Percentiles rank a stretch among this genome's conserved stretches.
phyloP scores from a whole-genome alignment of 2,329 filamentous ascomycete species.

The Phialocephala sp. region DNA sequence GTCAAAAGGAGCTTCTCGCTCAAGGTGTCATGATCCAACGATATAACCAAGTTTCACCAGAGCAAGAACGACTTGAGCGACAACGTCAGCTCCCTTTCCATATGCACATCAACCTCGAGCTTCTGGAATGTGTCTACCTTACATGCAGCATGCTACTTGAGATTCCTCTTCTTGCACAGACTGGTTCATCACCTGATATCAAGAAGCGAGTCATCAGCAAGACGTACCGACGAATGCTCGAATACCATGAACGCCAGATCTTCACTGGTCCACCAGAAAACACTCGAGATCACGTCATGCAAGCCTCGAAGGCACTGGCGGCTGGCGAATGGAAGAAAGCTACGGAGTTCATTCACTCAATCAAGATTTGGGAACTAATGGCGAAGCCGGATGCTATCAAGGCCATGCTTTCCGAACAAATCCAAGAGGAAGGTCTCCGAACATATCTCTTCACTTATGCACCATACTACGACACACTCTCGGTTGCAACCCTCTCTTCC shows the following conservation, averaged over 20 bases:
- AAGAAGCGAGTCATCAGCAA: slow-evolving; percentile 99
- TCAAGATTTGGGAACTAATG: slow-evolving; percentile 99
- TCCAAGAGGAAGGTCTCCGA: slow-evolving; percentile 96
- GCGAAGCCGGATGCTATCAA: slow-evolving; percentile 93
- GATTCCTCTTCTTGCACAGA: slow-evolving; percentile 95
- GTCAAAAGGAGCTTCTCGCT: slow-evolving; percentile 96
- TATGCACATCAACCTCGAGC: slow-evolving; percentile 99
- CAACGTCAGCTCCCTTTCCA: slow-evolving; percentile 98
- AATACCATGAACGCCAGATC: slow-evolving; percentile 99
- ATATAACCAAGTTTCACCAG: slow-evolving; percentile 93
- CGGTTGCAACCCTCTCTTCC: slow-evolving; percentile 78
- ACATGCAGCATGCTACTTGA: slow-evolving; percentile 99
- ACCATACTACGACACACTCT: slow-evolving; percentile 97
- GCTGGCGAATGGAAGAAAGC: slow-evolving; percentile 99
- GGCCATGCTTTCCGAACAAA: slow-evolving; percentile 95
- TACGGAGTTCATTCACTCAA: slow-evolving; percentile 89
- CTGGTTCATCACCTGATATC: slow-evolving; percentile 93
- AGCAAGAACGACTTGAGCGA: slow-evolving; percentile 96
- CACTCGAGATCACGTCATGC: slow-evolving; percentile 98
- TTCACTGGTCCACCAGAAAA: slow-evolving; percentile 99
- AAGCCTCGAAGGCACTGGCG: slow-evolving; percentile 94
- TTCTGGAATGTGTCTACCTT: slow-evolving; percentile 97
- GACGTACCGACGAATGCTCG: slow-evolving; percentile 98
- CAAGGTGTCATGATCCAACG: slow-evolving; percentile 99
- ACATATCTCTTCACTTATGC: slow-evolving; percentile 99